phyloP scores from a whole-genome alignment of 495 filamentous ascomycete genomes.

The Talaromyces borbonicus region DNA sequence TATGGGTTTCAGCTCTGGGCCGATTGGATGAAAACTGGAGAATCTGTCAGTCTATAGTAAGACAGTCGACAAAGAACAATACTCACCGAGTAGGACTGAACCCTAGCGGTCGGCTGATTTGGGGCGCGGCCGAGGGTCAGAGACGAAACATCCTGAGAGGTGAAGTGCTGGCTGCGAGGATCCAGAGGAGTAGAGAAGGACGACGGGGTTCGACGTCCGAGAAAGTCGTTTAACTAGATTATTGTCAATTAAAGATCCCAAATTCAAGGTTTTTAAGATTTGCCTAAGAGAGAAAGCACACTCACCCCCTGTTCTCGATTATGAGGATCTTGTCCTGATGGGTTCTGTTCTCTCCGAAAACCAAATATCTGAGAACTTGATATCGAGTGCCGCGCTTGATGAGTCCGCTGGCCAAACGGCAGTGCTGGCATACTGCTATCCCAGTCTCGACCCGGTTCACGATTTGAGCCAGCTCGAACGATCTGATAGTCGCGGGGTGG shows the following conservation, averaged over 20 bases:
- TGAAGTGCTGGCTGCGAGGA: not conserved
- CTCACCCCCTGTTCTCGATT: conserved; percentile 1
- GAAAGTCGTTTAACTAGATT: not conserved
- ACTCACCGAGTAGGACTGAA: not conserved
- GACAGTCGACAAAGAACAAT: not conserved
- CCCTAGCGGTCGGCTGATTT: not conserved
- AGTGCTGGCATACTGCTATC: conserved; percentile 2
- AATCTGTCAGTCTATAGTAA: not conserved
- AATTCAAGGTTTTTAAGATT: too few species aligned
- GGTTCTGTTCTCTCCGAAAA: conserved; percentile 1
- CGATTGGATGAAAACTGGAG: conserved; percentile 1
- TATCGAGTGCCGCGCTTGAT: conserved; percentile 1
- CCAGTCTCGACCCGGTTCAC: conserved; percentile 9
- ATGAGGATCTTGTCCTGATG: not conserved
- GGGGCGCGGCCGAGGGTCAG: not conserved
- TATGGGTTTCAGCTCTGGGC: not conserved
- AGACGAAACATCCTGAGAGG: conserved; percentile 1
- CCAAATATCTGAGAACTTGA: conserved; percentile 1
- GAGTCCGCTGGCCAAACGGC: conserved; percentile 3
- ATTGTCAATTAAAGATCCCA: not conserved
- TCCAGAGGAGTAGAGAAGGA: not conserved
- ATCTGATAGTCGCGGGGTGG: conserved; percentile 36
- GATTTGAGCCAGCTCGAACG: conserved; percentile 17
- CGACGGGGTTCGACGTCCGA: not conserved
- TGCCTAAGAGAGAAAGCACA: too few species aligned